A percentile compares a stretch with the other conserved stretches of the same genome.
Conservation (phyloP, 2,329 filamentous ascomycete genomes). For the Ascochyta lentis region DNA sequence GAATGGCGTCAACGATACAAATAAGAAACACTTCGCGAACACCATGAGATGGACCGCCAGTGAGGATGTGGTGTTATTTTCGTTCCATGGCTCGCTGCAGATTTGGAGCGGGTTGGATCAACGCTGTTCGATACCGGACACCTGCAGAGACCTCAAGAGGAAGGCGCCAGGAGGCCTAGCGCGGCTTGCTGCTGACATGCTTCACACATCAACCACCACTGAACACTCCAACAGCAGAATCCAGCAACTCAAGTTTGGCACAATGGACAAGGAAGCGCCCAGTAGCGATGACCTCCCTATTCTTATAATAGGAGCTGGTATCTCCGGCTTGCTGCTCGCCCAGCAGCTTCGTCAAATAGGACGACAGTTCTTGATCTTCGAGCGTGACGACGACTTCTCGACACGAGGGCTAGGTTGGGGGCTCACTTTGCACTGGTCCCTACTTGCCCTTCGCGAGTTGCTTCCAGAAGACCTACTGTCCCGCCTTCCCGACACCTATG, state of each 20-base stretch:
- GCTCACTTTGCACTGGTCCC: conserved; percentile 23
- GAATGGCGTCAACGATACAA: conserved; percentile 17
- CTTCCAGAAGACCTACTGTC: conserved; percentile 9
- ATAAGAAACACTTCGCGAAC: background rate
- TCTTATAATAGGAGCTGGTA: conserved; percentile 34
- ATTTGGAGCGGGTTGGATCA: too few species aligned
- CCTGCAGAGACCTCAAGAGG: conserved; percentile 2
- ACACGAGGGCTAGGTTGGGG: conserved; percentile 29
- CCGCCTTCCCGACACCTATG: conserved; percentile 17
- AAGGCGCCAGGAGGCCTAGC: conserved; percentile 4
- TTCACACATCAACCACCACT: background rate
- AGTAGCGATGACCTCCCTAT: conserved; percentile 11
- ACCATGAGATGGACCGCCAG: background rate
- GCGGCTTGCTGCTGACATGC: conserved; percentile 9
- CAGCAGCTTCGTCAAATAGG: conserved; percentile 26
- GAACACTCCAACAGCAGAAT: background rate
- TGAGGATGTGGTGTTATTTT: background rate
- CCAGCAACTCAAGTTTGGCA: background rate
- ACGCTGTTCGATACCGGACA: background rate
- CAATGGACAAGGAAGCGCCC: background rate
- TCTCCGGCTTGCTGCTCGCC: conserved; percentile 31
- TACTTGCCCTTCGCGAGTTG: conserved; percentile 16
- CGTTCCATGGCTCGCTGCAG: background rate
- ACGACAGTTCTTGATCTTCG: conserved; percentile 32
- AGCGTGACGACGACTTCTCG: conserved; percentile 25